Evolutionary conservation across 352 stramenopile species (phyloP).

Genomic region (Phytophthora nicotianae): DNA sequence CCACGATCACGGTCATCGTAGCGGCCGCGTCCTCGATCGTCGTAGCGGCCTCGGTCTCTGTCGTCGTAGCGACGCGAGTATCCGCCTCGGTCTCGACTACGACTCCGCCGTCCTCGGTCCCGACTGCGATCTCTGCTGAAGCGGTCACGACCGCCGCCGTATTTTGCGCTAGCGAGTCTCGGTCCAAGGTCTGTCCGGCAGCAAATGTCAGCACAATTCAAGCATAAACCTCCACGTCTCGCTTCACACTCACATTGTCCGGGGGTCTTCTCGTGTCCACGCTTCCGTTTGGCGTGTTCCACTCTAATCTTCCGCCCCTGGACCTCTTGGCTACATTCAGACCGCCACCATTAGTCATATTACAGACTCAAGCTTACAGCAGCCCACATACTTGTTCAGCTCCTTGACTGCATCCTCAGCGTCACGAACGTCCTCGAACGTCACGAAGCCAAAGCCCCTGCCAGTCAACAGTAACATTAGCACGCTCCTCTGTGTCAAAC

Average conservation of each 20-base stretch:
- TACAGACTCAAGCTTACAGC: background rate
- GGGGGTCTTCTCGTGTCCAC: constrained; percentile 84
- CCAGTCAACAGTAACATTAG: background rate
- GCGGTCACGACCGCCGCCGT: constrained; percentile 52
- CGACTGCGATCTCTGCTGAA: constrained; percentile 53
- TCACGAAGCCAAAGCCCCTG: constrained; percentile 81
- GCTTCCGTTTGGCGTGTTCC: constrained; percentile 81
- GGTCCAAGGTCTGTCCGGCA: constrained; percentile 60
- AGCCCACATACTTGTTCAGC: constrained; percentile 67
- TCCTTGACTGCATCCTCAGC: constrained; percentile 80
- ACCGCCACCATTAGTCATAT: constrained; percentile 6
- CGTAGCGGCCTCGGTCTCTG: constrained; percentile 46
- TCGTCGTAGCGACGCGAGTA: constrained; percentile 52
- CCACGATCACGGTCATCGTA: constrained; percentile 61
- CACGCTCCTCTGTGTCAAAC: background rate
- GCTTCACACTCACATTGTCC: constrained; percentile 66
- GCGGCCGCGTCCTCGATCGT: constrained; percentile 57
- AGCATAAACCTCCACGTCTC: background rate
- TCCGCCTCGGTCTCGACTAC: constrained; percentile 48
- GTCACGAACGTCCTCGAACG: constrained; percentile 78
- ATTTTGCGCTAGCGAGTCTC: constrained; percentile 75
- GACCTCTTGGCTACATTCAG: constrained; percentile 67
- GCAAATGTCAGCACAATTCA: constrained; percentile 2
- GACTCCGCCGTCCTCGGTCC: constrained; percentile 51
- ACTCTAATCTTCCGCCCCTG: constrained; percentile 74